A percentile compares a stretch with the other conserved stretches of the same genome.
These are phyloP conservation scores for Pachyrhizus erosus DNA, from an alignment of 306 rosid genomes.

Conservation along the genomic window DNA sequence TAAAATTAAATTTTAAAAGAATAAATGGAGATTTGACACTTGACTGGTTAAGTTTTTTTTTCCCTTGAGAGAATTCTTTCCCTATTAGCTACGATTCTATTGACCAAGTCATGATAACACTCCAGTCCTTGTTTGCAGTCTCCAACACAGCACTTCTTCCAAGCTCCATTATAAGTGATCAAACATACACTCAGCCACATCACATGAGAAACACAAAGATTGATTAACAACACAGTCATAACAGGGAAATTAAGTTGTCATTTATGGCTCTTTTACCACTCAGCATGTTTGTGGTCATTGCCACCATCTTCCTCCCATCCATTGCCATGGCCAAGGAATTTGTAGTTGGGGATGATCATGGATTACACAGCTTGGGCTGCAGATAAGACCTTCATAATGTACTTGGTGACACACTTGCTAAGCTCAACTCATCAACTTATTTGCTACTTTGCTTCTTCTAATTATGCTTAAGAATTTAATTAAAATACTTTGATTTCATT, in stretches of 20 bases:
- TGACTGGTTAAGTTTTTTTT: too few species aligned
- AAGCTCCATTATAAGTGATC: neutral
- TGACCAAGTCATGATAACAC: too few species aligned
- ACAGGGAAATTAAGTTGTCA: neutral
- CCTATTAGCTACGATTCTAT: too few species aligned
- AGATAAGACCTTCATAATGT: constrained; percentile 2
- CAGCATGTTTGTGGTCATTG: constrained; percentile 11
- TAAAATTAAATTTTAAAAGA: too few species aligned
- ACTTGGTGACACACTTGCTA: constrained; percentile 34
- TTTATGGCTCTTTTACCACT: constrained; percentile 18
- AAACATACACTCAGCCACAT: neutral
- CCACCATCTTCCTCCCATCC: constrained; percentile 20
- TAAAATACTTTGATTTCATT: too few species aligned
- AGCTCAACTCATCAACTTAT: neutral
- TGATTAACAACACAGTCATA: too few species aligned
- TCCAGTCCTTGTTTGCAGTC: neutral
- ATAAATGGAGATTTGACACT: too few species aligned
- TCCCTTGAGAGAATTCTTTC: too few species aligned
- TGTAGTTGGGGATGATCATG: constrained; percentile 37
- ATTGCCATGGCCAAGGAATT: constrained; percentile 17
- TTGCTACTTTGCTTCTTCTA: neutral
- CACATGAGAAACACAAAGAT: too few species aligned
- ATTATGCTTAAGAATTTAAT: too few species aligned
- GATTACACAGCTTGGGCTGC: constrained; percentile 38
- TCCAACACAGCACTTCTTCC: neutral